phyloP scores from a whole-genome alignment of 2,329 filamentous ascomycete genomes.

The Purpureocillium takamizusanense region DNA sequence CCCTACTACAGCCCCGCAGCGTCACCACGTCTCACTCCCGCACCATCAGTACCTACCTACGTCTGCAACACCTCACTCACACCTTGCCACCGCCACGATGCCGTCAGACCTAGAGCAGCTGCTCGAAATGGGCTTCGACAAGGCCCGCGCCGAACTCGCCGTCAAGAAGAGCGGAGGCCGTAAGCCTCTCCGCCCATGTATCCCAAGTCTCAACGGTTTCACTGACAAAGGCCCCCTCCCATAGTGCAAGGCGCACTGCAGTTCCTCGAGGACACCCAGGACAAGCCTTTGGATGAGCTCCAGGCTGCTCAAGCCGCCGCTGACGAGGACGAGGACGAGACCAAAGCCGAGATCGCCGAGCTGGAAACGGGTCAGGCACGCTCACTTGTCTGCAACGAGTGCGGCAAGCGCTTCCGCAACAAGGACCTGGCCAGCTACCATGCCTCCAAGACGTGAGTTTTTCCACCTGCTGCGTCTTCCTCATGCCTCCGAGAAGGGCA shows the following conservation, averaged over 20 bases:
- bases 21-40: slow-evolving; percentile 7
- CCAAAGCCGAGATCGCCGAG: slow-evolving; percentile 50
- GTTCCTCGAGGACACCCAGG: slow-evolving; percentile 89
- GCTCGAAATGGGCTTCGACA: slow-evolving; percentile 73
- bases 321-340: slow-evolving; percentile 36
- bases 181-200: slow-evolving; percentile 32
- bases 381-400: slow-evolving; percentile 90
- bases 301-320: slow-evolving; percentile 34
- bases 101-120: slow-evolving; percentile 52
- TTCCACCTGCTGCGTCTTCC: neutral
- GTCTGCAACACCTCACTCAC: slow-evolving; percentile 3
- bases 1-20: too few relatives aligned
- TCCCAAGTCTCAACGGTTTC: slow-evolving; percentile 1
- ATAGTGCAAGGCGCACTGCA: slow-evolving; percentile 84
- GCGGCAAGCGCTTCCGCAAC: slow-evolving; percentile 81
- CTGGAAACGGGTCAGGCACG: slow-evolving; percentile 60
- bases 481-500: neutral
- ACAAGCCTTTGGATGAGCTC: slow-evolving; percentile 78
- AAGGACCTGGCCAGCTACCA: slow-evolving; percentile 81
- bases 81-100: slow-evolving; percentile 34
- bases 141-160: slow-evolving; percentile 71
- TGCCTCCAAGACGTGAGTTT: slow-evolving; percentile 67
- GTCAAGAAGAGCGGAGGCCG: slow-evolving; percentile 74
- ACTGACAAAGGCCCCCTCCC: slow-evolving; percentile 7
- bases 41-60: slow-evolving; percentile 6